Evolutionary conservation across 306 rosid genomes (phyloP), one percentile per base, ranked within the genome.

Genomic region (Senna siamea): DNA sequence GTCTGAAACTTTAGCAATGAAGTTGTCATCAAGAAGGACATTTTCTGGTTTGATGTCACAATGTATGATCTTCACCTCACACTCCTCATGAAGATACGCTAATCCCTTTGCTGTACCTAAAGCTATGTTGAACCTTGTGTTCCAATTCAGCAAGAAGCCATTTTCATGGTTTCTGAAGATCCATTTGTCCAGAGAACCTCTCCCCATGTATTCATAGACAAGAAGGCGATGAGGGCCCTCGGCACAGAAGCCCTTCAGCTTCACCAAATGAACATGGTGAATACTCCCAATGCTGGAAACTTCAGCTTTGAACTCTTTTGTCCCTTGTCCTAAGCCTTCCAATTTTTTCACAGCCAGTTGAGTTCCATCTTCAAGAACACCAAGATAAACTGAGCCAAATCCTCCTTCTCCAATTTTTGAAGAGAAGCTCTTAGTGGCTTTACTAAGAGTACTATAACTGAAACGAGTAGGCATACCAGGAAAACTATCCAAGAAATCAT

Each of bases 61-160:
- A 19, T 91, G 98, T 23, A 93, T 74, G 43, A 93, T 91, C 88
- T 87, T 93, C 5, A 80, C 80, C 66, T 91, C 98, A 67, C 98
- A 93, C 80, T 93, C 97, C 81, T 93, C 97, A 20, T 93, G 98
- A 59, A 93, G 96, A 66, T 91, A 93, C 59, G 96, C 91, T 72
- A 91, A 75, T 32, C 98, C 96, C 48, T 89, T 93, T 12, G 98
- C 96, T 2, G 96, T 93, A n/a, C 97, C 96, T 56, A 93, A 38
- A 57, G 97, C 98, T 77, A 93, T 89, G 58, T 83, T 83, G 90
- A 81, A 91, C 68, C 97, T 91, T 28, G 89, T 86, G 5, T 86
- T 81, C 98, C 97, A 93, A 79, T 78, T 87, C 81, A 93, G 57
- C 74, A 88, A 51, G 67, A 86, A 85, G 6, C 51, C 74, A 63